Evolutionary conservation across 2,329 filamentous ascomycete genomes (phyloP), one percentile per base, ranked within the genome.

Genomic region (Apiospora koreana): DNA sequence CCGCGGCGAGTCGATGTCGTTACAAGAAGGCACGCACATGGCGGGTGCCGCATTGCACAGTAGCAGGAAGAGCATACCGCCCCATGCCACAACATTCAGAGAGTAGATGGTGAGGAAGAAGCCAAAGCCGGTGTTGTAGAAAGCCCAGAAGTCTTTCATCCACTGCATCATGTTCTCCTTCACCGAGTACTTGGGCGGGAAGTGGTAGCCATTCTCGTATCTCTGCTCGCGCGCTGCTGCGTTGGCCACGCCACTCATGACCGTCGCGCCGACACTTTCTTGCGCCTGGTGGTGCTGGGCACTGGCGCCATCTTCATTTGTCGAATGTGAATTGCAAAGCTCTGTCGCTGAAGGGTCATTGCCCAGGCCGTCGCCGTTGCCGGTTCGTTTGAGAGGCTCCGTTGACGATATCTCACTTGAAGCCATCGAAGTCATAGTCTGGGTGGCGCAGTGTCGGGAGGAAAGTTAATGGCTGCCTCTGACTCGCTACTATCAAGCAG

Each of bases 61-160:
- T 2, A 97, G 85, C 23, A 97, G 84, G 81, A 97, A 97, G 43
- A 97, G 86, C 94, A 97, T 97, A 70, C 92, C 94, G 68, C 94
- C 94, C 94, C 94, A 97, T 0, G 93, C 94, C 12, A 97, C 89
- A 25, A 97, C 88, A 73, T 95, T 95, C 70, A 96, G 86, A 16
- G 92, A 90, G 80, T 97, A 97, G 7, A 97, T 79, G 2, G 91
- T 92, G 50, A 95, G 88, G 69, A 93, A 83, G 78, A 96, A 94
- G 2, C 94, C 94, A 69, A 93, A 80, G 0, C 92, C 92, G 0
- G 93, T 97, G 46, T 88, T 83, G 75, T 92, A 88, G 83, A 94
- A 97, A 68, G 88, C 87, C 89, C 89, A 91, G 77, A 93, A 93
- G 0, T 88, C 86, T 38, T 85, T 82, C 16, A 90, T 77, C 1